Percentiles rank a stretch among this genome's conserved stretches.
Evolutionary conservation across 1,284 basidiomycete species (phyloP).

Genomic region (Stygiomarasmius scandens): DNA sequence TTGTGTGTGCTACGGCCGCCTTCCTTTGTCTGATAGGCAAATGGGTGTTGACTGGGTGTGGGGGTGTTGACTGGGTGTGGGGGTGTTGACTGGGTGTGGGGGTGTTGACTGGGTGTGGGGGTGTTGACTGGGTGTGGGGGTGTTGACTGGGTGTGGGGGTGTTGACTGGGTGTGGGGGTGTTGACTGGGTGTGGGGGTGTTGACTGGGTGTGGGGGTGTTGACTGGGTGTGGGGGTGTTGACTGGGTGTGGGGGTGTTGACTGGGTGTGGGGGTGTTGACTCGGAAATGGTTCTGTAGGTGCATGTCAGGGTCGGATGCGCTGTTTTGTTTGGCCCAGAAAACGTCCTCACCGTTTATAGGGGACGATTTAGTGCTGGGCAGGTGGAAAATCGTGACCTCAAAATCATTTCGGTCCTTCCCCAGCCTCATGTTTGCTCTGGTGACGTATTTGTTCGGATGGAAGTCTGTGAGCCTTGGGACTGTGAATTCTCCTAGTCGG

Average conservation of each 20-base stretch:
- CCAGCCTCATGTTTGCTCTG: background rate
- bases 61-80: too few relatives aligned
- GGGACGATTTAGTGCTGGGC: constrained; percentile 21
- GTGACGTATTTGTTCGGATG: constrained; percentile 9
- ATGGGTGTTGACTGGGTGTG: too few relatives aligned
- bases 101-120: too few relatives aligned
- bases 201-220: too few relatives aligned
- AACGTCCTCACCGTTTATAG: constrained; percentile 24
- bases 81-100: too few relatives aligned
- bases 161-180: too few relatives aligned
- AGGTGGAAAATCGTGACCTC: constrained; percentile 19
- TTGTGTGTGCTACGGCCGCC: constrained; percentile 6
- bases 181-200: too few relatives aligned
- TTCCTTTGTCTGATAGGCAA: constrained; percentile 23
- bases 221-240: too few relatives aligned
- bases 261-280: constrained; percentile 31
- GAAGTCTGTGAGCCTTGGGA: constrained; percentile 23
- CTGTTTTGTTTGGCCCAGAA: constrained; percentile 32
- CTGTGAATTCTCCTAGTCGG: constrained; percentile 36
- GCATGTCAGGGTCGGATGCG: constrained; percentile 27
- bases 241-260: too few relatives aligned
- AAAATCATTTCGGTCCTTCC: constrained; percentile 11
- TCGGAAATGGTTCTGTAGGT: constrained; percentile 29
- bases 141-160: too few relatives aligned
- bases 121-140: too few relatives aligned